A percentile compares a stretch with the other conserved stretches of the same genome.
These are phyloP conservation scores for Salix koriyanagi DNA, from an alignment of 345 rosid species.

Conservation along the genomic window DNA sequence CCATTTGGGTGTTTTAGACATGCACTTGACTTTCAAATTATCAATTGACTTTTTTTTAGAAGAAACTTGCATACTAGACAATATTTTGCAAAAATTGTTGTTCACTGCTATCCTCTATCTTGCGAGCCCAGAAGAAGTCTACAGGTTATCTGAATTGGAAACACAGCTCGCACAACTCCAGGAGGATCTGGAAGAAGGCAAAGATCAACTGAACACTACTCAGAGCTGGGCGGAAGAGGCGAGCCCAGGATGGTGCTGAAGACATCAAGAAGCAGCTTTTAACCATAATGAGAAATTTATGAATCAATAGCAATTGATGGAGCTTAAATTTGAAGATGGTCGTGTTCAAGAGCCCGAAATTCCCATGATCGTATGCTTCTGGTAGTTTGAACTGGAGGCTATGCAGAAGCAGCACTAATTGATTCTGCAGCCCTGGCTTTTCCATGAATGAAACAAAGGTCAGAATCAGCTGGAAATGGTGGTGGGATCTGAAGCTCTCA, in stretches of 20 bases:
- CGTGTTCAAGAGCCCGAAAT: slow-evolving; percentile 64
- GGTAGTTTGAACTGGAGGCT: slow-evolving; percentile 90
- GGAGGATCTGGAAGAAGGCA: slow-evolving; percentile 66
- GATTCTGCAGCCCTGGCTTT: slow-evolving; percentile 68
- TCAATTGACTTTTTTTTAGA: no score
- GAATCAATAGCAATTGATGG: slow-evolving; percentile 59
- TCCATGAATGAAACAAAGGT: slow-evolving; percentile 80
- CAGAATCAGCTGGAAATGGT: slow-evolving; percentile 58
- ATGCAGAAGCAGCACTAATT: slow-evolving; percentile 66
- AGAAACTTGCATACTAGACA: no score
- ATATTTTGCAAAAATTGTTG: no score
- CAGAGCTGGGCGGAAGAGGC: no score
- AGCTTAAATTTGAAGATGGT: slow-evolving; percentile 65
- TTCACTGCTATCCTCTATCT: neutral
- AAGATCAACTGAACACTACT: slow-evolving; percentile 62
- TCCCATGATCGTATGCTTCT: slow-evolving; percentile 78
- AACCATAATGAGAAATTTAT: slow-evolving; percentile 43
- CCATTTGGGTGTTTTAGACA: no score
- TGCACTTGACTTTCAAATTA: no score
- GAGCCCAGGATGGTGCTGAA: slow-evolving; percentile 63
- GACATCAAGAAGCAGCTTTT: slow-evolving; percentile 60
- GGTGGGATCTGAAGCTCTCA: slow-evolving; percentile 55
- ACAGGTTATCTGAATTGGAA: slow-evolving; percentile 57
- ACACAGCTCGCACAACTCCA: slow-evolving; percentile 67
- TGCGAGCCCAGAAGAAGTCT: slow-evolving; percentile 36